Conservation (phyloP, 225 moss, liverwort and hornwort genomes). For the Takakia lepidozioides region DNA sequence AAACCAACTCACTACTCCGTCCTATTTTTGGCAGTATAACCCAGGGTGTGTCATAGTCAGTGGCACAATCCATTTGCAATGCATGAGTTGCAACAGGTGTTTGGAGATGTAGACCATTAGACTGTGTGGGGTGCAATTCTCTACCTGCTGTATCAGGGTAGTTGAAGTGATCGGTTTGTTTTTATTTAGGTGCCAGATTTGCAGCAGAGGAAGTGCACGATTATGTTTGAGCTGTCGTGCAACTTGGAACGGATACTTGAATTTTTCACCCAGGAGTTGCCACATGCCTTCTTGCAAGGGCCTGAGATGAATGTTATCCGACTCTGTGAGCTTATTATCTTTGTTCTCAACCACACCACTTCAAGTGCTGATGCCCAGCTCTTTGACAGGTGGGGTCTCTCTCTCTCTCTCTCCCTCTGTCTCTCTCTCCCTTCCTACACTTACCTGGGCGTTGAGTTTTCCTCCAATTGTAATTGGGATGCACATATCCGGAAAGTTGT, state of each 20-base stretch:
- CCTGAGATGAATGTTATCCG: slow-evolving; percentile 94
- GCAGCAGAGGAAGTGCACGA: slow-evolving; percentile 85
- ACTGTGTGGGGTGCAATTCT: too few species aligned
- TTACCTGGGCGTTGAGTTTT: too few species aligned
- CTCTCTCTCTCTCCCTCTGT: neutral
- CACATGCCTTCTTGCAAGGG: slow-evolving; percentile 74
- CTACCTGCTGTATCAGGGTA: too few species aligned
- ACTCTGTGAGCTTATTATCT: slow-evolving; percentile 87
- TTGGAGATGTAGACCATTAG: too few species aligned
- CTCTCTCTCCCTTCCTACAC: too few species aligned
- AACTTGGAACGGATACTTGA: slow-evolving; percentile 94
- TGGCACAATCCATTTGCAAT: too few species aligned
- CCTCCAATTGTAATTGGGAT: too few species aligned
- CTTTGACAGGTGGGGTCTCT: slow-evolving; percentile 63
- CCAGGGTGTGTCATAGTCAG: too few species aligned
- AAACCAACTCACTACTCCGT: too few species aligned
- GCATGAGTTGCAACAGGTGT: too few species aligned
- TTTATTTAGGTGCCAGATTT: slow-evolving; percentile 64
- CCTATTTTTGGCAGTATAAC: too few species aligned
- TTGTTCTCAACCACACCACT: slow-evolving; percentile 91
- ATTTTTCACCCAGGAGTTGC: slow-evolving; percentile 91
- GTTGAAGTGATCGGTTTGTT: neutral
- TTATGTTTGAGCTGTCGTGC: slow-evolving; percentile 98
- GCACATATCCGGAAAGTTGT: too few species aligned
- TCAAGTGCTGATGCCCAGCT: slow-evolving; percentile 78